Percentiles rank a stretch among this genome's conserved stretches.
Conservation (phyloP, 805 yeast genomes). For the Candida easanensis region DNA sequence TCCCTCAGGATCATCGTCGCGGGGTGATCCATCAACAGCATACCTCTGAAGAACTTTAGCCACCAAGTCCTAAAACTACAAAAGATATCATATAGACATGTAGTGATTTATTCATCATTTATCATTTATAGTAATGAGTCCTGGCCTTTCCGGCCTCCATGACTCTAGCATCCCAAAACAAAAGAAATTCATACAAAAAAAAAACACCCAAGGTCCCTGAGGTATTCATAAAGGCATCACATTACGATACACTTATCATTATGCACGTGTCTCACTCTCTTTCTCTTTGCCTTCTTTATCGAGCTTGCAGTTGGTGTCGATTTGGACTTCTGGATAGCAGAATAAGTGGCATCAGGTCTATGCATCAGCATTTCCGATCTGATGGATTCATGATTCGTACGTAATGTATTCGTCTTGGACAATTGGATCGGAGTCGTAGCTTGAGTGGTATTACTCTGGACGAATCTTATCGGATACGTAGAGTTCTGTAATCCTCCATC, state of each 20-base stretch:
- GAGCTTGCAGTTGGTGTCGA: constrained; percentile 18
- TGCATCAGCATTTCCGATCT: constrained; percentile 26
- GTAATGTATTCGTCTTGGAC: constrained; percentile 24
- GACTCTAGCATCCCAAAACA: too few relatives aligned
- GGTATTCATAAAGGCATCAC: constrained; percentile 6
- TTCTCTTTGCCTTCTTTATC: constrained; percentile 10
- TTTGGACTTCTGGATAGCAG: constrained; percentile 20
- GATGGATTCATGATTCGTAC: constrained; percentile 23
- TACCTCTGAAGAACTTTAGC: too few relatives aligned
- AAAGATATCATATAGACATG: too few relatives aligned
- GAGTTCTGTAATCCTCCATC: constrained; percentile 17
- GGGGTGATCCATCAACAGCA: too few relatives aligned
- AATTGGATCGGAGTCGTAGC: constrained; percentile 20
- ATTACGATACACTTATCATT: constrained; percentile 20
- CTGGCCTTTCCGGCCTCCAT: too few relatives aligned
- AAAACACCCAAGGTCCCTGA: not conserved
- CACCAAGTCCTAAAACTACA: too few relatives aligned
- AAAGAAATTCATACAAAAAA: not conserved
- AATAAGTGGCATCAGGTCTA: constrained; percentile 20
- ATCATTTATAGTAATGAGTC: too few relatives aligned
- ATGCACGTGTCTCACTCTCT: constrained; percentile 5
- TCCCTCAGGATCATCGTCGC: too few relatives aligned
- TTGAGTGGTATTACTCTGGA: constrained; percentile 20
- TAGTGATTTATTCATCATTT: too few relatives aligned
- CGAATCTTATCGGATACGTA: constrained; percentile 17